Percentiles rank a stretch among this genome's conserved stretches.
Evolutionary conservation across 2,329 filamentous ascomycete species (phyloP).

Genomic region (Cladophialophora immunda): DNA sequence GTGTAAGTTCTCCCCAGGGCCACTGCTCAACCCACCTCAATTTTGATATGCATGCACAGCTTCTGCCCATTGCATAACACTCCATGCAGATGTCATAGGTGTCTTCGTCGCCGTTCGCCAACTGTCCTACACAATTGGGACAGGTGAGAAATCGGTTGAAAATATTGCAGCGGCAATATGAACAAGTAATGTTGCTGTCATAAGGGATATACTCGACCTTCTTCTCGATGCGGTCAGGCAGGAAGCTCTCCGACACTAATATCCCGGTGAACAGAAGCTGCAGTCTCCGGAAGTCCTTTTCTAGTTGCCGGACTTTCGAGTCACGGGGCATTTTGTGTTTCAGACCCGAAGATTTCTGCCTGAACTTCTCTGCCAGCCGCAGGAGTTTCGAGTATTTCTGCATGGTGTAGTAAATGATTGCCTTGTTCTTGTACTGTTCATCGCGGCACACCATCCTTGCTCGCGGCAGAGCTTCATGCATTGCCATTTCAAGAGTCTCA

Average conservation of each 20-base stretch:
- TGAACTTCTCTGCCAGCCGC: constrained; percentile 66
- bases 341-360: constrained; percentile 49
- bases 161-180: constrained; percentile 94
- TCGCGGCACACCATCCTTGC: constrained; percentile 92
- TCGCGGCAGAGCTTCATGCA: constrained; percentile 86
- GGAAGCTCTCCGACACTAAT: constrained; percentile 86
- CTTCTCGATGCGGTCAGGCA: constrained; percentile 65
- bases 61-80: constrained; percentile 96
- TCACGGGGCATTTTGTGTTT: constrained; percentile 50
- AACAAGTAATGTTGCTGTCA: constrained; percentile 92
- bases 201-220: constrained; percentile 79
- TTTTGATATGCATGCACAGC: constrained; percentile 85
- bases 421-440: constrained; percentile 98
- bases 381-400: constrained; percentile 75
- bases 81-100: constrained; percentile 98
- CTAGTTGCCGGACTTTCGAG: constrained; percentile 72
- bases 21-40: constrained; percentile 95
- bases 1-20: constrained; percentile 78
- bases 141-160: constrained; percentile 97
- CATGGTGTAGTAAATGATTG: constrained; percentile 88
- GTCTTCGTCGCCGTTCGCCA: constrained; percentile 76
- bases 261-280: constrained; percentile 81
- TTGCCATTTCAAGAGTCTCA: constrained; percentile 85
- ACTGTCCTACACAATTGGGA: constrained; percentile 76
- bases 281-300: constrained; percentile 81